phyloP scores from a whole-genome alignment of 2,329 filamentous ascomycete species.

The Pseudogymnoascus sp. region DNA sequence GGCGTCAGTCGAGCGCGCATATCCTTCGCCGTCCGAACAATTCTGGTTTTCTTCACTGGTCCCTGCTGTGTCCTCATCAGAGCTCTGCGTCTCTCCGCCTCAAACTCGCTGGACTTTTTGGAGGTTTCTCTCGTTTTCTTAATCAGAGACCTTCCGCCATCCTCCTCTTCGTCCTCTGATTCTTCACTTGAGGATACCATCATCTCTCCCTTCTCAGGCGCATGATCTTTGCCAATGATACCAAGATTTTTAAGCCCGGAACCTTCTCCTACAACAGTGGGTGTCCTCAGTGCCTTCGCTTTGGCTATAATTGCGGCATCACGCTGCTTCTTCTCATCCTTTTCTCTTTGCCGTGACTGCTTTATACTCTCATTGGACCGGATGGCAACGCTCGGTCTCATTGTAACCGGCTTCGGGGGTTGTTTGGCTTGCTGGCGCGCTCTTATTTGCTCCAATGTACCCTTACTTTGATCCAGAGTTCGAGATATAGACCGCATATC shows the following conservation, averaged over 20 bases:
- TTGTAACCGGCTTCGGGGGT: slow-evolving; percentile 24
- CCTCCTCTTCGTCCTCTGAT: slow-evolving; percentile 65
- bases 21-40: slow-evolving; percentile 78
- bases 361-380: slow-evolving; percentile 18
- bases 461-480: slow-evolving; percentile 8
- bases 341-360: slow-evolving; percentile 54
- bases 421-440: slow-evolving; percentile 20
- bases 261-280: slow-evolving; percentile 61
- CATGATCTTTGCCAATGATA: slow-evolving; percentile 70
- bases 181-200: slow-evolving; percentile 69
- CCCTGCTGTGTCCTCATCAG: slow-evolving; percentile 49
- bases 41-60: slow-evolving; percentile 76
- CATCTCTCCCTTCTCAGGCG: slow-evolving; percentile 67
- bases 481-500: slow-evolving; percentile 12
- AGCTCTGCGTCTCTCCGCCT: slow-evolving; percentile 37
- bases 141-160: slow-evolving; percentile 48
- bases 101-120: slow-evolving; percentile 33
- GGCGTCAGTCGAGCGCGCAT: slow-evolving; percentile 89
- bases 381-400: slow-evolving; percentile 22
- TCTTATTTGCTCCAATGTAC: slow-evolving; percentile 12
- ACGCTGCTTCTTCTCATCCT: slow-evolving; percentile 64
- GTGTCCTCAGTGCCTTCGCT: slow-evolving; percentile 52
- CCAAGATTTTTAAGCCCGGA: slow-evolving; percentile 66
- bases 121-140: slow-evolving; percentile 35
- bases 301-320: slow-evolving; percentile 65